Percentiles rank a stretch among this genome's conserved stretches.
Evolutionary conservation across 345 rosid genomes (phyloP).

Genomic region (Aquilaria yunnanensis): DNA sequence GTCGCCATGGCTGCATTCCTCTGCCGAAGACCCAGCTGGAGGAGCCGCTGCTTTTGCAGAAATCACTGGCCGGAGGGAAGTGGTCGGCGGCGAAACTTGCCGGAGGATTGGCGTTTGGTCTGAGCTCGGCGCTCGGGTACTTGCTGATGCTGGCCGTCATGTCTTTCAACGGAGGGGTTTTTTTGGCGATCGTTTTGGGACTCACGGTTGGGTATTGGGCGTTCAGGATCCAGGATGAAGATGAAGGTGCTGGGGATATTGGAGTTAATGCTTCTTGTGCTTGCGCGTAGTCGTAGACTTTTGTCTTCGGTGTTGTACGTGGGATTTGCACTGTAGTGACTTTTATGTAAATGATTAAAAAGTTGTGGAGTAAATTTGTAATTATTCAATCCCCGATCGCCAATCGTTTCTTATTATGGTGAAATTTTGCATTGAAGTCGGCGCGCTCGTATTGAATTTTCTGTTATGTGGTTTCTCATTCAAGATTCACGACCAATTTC

Average conservation of each 20-base stretch:
- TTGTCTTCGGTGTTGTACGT: background rate
- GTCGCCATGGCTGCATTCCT: conserved; percentile 17
- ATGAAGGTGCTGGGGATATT: conserved; percentile 6
- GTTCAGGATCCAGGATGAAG: conserved; percentile 38
- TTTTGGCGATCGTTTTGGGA: conserved; percentile 64
- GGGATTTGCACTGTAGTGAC: background rate
- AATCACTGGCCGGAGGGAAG: conserved; percentile 10
- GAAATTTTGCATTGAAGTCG: too few relatives aligned
- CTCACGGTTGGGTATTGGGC: conserved; percentile 48
- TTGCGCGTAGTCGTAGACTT: conserved; percentile 33
- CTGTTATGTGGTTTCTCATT: too few relatives aligned
- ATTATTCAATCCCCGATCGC: background rate
- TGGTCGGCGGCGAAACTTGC: conserved; percentile 21
- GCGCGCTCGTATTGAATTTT: too few relatives aligned
- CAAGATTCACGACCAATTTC: too few relatives aligned
- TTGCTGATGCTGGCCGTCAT: conserved; percentile 78
- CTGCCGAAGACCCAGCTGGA: conserved; percentile 10
- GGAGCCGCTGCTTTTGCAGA: conserved; percentile 32
- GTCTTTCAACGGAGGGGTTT: conserved; percentile 92
- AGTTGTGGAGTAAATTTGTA: background rate
- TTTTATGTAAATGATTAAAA: too few relatives aligned
- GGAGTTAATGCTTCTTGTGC: conserved; percentile 57
- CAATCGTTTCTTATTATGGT: too few relatives aligned
- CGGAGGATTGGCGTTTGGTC: conserved; percentile 40
- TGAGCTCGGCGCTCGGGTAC: conserved; percentile 71